Percentiles rank a stretch among this genome's conserved stretches.
Conservation (phyloP, 2,329 filamentous ascomycete genomes). For the Xylaria arbuscula region DNA sequence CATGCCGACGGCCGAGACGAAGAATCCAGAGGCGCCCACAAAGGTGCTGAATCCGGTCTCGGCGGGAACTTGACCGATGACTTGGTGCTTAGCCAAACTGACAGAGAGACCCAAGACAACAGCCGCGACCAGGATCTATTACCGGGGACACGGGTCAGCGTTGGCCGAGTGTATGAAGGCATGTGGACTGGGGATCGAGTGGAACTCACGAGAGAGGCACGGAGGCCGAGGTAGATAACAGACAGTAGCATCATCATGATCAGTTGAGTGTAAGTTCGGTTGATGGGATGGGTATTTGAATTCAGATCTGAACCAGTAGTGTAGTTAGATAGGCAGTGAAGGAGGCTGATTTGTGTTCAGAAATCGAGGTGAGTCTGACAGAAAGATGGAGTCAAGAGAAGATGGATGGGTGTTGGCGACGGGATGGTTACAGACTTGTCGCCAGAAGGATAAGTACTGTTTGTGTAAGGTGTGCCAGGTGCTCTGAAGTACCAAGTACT, state of each 20-base stretch:
- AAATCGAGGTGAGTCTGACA: neutral
- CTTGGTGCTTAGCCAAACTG: slow-evolving; percentile 21
- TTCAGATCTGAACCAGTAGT: neutral
- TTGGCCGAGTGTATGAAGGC: neutral
- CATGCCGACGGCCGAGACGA: slow-evolving; percentile 21
- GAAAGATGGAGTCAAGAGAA: neutral
- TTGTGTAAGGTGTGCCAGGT: neutral
- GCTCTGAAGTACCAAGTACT: neutral
- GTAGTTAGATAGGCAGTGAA: neutral
- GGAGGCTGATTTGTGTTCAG: neutral
- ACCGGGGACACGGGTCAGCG: neutral
- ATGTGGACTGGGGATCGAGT: no score
- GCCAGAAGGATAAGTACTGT: neutral
- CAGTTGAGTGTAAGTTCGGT: no score
- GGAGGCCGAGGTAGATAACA: slow-evolving; percentile 5
- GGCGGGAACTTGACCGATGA: neutral
- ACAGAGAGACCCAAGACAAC: slow-evolving; percentile 25
- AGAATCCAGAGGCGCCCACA: slow-evolving; percentile 14
- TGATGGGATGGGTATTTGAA: neutral
- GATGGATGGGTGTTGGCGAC: neutral
- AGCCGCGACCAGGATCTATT: slow-evolving; percentile 12
- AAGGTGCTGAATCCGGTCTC: slow-evolving; percentile 25
- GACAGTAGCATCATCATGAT: slow-evolving; percentile 12
- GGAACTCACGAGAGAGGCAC: slow-evolving; percentile 20
- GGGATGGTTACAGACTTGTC: neutral